Percentiles rank a stretch among this genome's conserved stretches.
These are phyloP conservation scores for Aureobasidium sp. DNA, from an alignment of 2,329 filamentous ascomycete species.

Conservation along the genomic window DNA sequence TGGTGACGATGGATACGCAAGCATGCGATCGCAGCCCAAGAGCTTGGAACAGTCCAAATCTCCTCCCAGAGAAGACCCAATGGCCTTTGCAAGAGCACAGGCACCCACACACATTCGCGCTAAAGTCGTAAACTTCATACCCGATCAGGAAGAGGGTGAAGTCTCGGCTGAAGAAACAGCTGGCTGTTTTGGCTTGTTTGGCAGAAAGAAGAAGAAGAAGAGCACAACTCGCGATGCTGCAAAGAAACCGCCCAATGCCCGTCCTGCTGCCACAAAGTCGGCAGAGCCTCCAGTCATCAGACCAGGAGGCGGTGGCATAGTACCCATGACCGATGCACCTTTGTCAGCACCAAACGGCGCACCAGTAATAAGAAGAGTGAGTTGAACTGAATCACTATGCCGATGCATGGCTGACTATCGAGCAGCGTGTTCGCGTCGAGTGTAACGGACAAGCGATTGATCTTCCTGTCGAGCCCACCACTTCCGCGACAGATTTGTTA, in stretches of 20 bases:
- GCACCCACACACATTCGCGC: not conserved
- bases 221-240: not conserved
- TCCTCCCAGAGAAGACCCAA: not conserved
- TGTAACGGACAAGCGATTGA: slow-evolving; percentile 61
- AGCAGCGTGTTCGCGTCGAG: slow-evolving; percentile 59
- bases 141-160: not conserved
- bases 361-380: slow-evolving; percentile 47
- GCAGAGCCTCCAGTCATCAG: slow-evolving; percentile 28
- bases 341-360: slow-evolving; percentile 63
- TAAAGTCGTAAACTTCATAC: not conserved
- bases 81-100: not conserved
- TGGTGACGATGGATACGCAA: not conserved
- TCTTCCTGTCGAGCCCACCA: slow-evolving; percentile 65
- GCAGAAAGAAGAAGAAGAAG: slow-evolving; percentile 21
- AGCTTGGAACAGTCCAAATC: not conserved
- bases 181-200: slow-evolving; percentile 29
- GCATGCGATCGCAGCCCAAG: not conserved
- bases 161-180: slow-evolving; percentile 4
- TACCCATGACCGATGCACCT: slow-evolving; percentile 62
- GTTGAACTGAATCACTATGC: slow-evolving; percentile 22
- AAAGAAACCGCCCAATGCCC: not conserved
- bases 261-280: not conserved
- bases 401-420: slow-evolving; percentile 22
- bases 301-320: slow-evolving; percentile 37
- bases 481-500: slow-evolving; percentile 65